These are phyloP conservation scores for Euphorbia celastroides DNA, from an alignment of 441 rosid genomes.

Conservation along the genomic window DNA sequence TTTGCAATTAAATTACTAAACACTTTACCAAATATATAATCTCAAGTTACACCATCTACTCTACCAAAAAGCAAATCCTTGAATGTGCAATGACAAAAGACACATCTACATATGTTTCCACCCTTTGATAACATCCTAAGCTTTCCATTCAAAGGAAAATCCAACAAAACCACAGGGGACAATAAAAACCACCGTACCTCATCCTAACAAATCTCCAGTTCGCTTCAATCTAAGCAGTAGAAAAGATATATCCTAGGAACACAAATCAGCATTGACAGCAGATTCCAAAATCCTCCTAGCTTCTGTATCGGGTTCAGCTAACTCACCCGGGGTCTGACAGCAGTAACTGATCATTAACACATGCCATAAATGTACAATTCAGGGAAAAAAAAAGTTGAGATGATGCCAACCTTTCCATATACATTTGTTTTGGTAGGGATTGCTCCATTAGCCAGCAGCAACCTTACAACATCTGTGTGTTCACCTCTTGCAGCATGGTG, in stretches of 20 bases:
- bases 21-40: not conserved
- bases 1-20: not conserved
- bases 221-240: not conserved
- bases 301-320: constrained; percentile 63
- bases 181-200: not conserved
- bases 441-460: constrained; percentile 68
- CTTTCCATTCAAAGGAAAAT: not conserved
- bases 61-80: not conserved
- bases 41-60: not conserved
- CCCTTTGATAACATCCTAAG: constrained; percentile 8
- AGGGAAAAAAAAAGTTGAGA: not conserved
- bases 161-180: not conserved
- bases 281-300: constrained; percentile 54
- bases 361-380: not conserved
- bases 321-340: constrained; percentile 68
- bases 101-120: not conserved
- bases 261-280: constrained; percentile 27
- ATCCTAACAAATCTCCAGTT: not conserved
- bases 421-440: constrained; percentile 47
- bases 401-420: constrained; percentile 56
- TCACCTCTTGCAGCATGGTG: constrained; percentile 94
- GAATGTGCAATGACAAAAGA: not conserved
- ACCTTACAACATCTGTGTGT: constrained; percentile 56
- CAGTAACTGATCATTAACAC: constrained; percentile 15
- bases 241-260: constrained; percentile 19